phyloP scores from a whole-genome alignment of 768 basidiomycete genomes.

The Mycena albidolilacea region DNA sequence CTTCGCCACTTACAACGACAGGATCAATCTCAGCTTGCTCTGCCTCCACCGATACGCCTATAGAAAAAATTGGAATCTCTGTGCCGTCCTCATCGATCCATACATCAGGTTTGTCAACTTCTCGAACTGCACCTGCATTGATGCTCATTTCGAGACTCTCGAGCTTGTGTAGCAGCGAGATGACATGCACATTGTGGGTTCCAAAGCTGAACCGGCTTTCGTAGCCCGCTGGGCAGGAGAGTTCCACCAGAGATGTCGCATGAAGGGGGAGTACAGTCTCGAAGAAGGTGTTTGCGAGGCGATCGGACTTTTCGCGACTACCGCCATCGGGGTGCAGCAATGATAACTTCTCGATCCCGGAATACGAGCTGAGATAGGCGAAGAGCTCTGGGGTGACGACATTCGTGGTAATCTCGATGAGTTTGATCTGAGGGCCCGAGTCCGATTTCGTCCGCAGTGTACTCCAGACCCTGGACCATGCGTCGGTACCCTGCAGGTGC shows the following conservation, averaged over 20 bases:
- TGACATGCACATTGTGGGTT: not conserved
- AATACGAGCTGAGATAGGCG: not conserved
- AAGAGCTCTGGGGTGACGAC: too few species aligned
- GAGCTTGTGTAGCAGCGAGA: not conserved
- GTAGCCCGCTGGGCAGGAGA: not conserved
- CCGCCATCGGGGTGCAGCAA: not conserved
- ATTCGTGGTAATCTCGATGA: too few species aligned
- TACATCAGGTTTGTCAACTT: not conserved
- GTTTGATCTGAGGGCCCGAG: too few species aligned
- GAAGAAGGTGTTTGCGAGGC: too few species aligned
- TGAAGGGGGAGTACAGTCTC: not conserved
- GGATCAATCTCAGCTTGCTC: conserved; percentile 5
- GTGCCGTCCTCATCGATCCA: too few species aligned
- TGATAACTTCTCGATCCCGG: not conserved
- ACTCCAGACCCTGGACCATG: too few species aligned
- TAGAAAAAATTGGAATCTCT: not conserved
- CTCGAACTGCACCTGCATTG: not conserved
- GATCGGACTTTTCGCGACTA: too few species aligned
- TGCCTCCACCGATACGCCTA: not conserved
- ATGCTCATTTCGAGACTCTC: not conserved
- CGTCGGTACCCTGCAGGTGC: too few species aligned
- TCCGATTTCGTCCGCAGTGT: too few species aligned
- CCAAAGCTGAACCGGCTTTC: not conserved
- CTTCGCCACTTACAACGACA: not conserved
- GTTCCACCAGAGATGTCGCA: not conserved